Conservation (phyloP, 1,139 yeast genomes). For the Debaryomycetaceae sp. region DNA sequence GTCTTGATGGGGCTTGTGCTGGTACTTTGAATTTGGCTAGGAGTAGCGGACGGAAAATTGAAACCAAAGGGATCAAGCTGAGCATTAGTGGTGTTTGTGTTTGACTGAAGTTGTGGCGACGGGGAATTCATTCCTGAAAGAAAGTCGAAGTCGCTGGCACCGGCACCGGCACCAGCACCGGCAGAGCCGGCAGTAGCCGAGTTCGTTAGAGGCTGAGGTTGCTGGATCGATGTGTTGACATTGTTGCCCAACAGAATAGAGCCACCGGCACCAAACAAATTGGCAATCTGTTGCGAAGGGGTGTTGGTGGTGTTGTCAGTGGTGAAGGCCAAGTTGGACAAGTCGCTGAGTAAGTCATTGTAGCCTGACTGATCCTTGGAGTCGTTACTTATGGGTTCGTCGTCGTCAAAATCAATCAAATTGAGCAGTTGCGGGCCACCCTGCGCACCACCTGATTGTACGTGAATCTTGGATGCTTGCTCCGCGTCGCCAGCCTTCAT, state of each 20-base stretch:
- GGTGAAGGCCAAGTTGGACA: slow-evolving; percentile 57
- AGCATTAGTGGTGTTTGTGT: slow-evolving; percentile 15
- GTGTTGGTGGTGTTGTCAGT: slow-evolving; percentile 18
- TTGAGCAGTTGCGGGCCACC: slow-evolving; percentile 42
- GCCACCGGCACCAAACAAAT: slow-evolving; percentile 46
- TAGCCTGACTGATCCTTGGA: slow-evolving; percentile 46
- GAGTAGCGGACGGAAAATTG: slow-evolving; percentile 40
- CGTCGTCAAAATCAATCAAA: slow-evolving; percentile 80
- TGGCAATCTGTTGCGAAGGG: slow-evolving; percentile 26
- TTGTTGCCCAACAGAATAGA: slow-evolving; percentile 34
- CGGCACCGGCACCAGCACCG: slow-evolving; percentile 16
- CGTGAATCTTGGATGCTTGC: slow-evolving; percentile 57
- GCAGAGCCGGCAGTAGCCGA: slow-evolving; percentile 13
- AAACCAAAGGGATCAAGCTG: slow-evolving; percentile 50
- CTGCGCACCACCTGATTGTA: slow-evolving; percentile 26
- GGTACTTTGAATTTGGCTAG: slow-evolving; percentile 15
- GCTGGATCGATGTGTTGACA: slow-evolving; percentile 9
- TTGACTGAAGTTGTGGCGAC: slow-evolving; percentile 45
- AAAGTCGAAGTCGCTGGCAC: slow-evolving; percentile 26
- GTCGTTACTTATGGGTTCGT: slow-evolving; percentile 39
- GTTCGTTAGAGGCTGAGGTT: slow-evolving; percentile 13
- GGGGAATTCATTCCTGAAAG: slow-evolving; percentile 46
- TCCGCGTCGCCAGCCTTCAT: slow-evolving; percentile 61
- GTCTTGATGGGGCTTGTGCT: slow-evolving; percentile 12
- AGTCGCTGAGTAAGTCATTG: slow-evolving; percentile 68